Evolutionary conservation across 2,329 filamentous ascomycete species (phyloP).

Genomic region (Colletotrichum sp.): DNA sequence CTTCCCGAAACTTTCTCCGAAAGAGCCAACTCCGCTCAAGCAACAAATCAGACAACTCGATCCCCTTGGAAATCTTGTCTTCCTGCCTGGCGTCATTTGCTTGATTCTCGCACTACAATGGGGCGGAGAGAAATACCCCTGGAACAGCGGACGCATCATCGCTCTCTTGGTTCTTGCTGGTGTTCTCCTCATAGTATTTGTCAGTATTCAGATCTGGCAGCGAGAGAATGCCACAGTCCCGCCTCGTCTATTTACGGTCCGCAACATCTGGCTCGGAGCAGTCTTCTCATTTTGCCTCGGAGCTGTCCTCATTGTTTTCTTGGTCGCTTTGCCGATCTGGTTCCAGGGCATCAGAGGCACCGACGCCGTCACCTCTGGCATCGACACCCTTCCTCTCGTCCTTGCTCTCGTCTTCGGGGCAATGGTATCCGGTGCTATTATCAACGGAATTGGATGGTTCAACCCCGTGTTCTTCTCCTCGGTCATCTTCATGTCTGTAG

Average conservation of each 20-base stretch:
- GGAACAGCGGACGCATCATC: slow-evolving; percentile 49
- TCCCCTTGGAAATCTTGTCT: slow-evolving; percentile 51
- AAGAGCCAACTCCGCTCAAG: slow-evolving; percentile 44
- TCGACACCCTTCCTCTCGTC: slow-evolving; percentile 43
- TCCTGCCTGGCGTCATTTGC: slow-evolving; percentile 56
- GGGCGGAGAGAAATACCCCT: slow-evolving; percentile 57
- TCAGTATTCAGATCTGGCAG: slow-evolving; percentile 43
- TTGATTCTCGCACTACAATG: slow-evolving; percentile 62
- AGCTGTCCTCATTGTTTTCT: slow-evolving; percentile 31
- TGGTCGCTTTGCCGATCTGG: slow-evolving; percentile 44
- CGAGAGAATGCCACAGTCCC: slow-evolving; percentile 50
- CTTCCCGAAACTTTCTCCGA: background rate
- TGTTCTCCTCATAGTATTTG: slow-evolving; percentile 30
- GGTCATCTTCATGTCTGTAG: slow-evolving; percentile 36
- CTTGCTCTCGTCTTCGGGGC: slow-evolving; percentile 38
- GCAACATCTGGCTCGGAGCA: slow-evolving; percentile 44
- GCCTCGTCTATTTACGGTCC: slow-evolving; percentile 48
- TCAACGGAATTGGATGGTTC: slow-evolving; percentile 47
- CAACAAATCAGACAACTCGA: slow-evolving; percentile 38
- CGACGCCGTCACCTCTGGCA: slow-evolving; percentile 40
- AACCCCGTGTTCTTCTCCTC: slow-evolving; percentile 44
- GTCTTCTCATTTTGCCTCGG: slow-evolving; percentile 34
- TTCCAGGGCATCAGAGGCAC: slow-evolving; percentile 55
- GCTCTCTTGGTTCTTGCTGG: slow-evolving; percentile 31
- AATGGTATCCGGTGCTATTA: slow-evolving; percentile 35